phyloP scores from a whole-genome alignment of 352 stramenopile species.

The Saprolegnia parasitica region DNA sequence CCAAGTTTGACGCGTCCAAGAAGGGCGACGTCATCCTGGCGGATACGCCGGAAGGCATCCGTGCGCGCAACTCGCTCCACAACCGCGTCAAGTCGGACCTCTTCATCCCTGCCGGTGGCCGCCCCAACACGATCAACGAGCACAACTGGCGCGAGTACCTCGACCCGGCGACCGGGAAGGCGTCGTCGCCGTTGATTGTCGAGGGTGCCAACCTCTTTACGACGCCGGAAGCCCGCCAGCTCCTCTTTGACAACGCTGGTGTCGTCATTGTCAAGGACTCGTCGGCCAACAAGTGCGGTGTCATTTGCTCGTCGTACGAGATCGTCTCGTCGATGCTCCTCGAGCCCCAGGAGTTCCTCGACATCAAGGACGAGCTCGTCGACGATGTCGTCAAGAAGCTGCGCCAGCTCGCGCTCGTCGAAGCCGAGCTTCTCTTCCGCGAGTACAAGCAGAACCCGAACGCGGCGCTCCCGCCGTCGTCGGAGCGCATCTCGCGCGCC shows the following conservation, averaged over 20 bases:
- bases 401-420: slow-evolving; percentile 86
- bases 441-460: slow-evolving; percentile 91
- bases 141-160: slow-evolving; percentile 93
- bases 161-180: slow-evolving; percentile 58
- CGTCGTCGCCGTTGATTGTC: slow-evolving; percentile 92
- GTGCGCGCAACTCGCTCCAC: slow-evolving; percentile 58
- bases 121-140: slow-evolving; percentile 93
- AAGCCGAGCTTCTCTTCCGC: slow-evolving; percentile 97
- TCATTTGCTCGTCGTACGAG: slow-evolving; percentile 81
- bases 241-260: slow-evolving; percentile 44
- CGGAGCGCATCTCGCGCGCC: slow-evolving; percentile 91
- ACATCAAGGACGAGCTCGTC: slow-evolving; percentile 93
- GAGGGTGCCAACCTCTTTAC: slow-evolving; percentile 98
- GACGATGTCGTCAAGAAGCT: slow-evolving; percentile 94
- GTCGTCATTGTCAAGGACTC: slow-evolving; percentile 31
- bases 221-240: slow-evolving; percentile 87
- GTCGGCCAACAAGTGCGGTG: slow-evolving; percentile 85
- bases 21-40: slow-evolving; percentile 37
- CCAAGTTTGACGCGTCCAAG: slow-evolving; percentile 81
- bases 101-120: slow-evolving; percentile 95
- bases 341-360: slow-evolving; percentile 94
- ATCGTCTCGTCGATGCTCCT: slow-evolving; percentile 94
- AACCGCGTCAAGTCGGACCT: slow-evolving; percentile 90
- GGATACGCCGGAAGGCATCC: slow-evolving; percentile 62
- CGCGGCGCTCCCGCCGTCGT: slow-evolving; percentile 86